These are phyloP conservation scores for Boletus coccyginus DNA, from an alignment of 768 basidiomycete species.

Conservation along the genomic window DNA sequence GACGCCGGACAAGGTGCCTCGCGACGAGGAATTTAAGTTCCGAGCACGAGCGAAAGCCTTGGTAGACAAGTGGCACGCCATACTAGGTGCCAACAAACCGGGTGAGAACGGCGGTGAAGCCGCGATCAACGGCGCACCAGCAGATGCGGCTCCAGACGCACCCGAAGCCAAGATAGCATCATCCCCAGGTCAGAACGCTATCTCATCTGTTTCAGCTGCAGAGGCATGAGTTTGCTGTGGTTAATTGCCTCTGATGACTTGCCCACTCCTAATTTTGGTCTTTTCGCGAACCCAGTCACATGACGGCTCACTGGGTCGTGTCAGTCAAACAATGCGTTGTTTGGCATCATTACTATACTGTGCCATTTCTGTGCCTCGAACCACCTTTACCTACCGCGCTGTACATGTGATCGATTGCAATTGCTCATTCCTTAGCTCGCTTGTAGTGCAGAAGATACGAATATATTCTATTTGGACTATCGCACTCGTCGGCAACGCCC, in stretches of 20 bases:
- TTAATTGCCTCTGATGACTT: slow-evolving; percentile 9
- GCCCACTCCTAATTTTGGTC: slow-evolving; percentile 14
- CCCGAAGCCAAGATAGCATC: slow-evolving; percentile 20
- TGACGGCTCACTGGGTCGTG: slow-evolving; percentile 7
- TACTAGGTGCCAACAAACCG: slow-evolving; percentile 34
- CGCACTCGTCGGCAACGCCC: not conserved
- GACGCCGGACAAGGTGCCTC: slow-evolving; percentile 40
- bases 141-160: slow-evolving; percentile 16
- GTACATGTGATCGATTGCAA: slow-evolving; percentile 29
- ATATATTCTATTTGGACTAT: slow-evolving; percentile 9
- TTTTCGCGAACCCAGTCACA: slow-evolving; percentile 7
- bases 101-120: slow-evolving; percentile 30
- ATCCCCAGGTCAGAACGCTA: slow-evolving; percentile 27
- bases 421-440: slow-evolving; percentile 21
- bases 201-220: slow-evolving; percentile 31
- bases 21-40: slow-evolving; percentile 53
- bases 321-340: slow-evolving; percentile 20
- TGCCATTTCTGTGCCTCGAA: slow-evolving; percentile 23
- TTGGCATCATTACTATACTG: slow-evolving; percentile 20
- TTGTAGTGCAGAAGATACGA: slow-evolving; percentile 20
- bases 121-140: slow-evolving; percentile 25
- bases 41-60: slow-evolving; percentile 46
- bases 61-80: slow-evolving; percentile 46
- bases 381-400: slow-evolving; percentile 20
- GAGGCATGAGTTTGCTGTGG: slow-evolving; percentile 31